Conservation (phyloP, 257 asterid species). For the Solanum bulbocastanum region DNA sequence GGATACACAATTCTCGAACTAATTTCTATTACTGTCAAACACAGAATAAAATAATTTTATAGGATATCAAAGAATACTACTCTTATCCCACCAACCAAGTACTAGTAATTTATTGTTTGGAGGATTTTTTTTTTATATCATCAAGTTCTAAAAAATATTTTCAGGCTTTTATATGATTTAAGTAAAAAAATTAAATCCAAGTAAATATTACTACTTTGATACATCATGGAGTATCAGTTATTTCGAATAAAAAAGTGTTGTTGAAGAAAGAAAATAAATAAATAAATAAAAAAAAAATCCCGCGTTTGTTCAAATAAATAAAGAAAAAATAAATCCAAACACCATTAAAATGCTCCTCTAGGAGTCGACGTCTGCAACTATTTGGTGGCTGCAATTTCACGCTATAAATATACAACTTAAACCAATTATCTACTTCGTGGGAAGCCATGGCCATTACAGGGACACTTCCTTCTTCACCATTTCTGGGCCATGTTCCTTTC, state of each 20-base stretch:
- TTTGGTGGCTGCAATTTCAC: not conserved
- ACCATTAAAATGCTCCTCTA: not conserved
- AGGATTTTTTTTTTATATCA: not conserved
- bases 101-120: not conserved
- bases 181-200: not conserved
- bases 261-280: not conserved
- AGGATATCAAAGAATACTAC: too few relatives aligned
- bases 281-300: not conserved
- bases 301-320: not conserved
- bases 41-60: too few relatives aligned
- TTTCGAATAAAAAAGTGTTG: not conserved
- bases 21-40: too few relatives aligned
- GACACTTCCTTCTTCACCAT: slow-evolving; percentile 53
- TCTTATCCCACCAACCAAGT: not conserved
- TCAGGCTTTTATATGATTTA: too few relatives aligned
- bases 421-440: not conserved
- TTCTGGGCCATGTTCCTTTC: slow-evolving; percentile 39
- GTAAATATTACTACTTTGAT: not conserved
- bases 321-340: not conserved
- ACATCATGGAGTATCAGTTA: not conserved
- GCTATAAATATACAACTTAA: not conserved
- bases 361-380: not conserved
- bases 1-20: not conserved
- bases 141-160: not conserved
- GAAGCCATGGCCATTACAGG: slow-evolving; percentile 16